phyloP scores from a whole-genome alignment of 1,139 yeast species.

The Arxiozyma telluris region DNA sequence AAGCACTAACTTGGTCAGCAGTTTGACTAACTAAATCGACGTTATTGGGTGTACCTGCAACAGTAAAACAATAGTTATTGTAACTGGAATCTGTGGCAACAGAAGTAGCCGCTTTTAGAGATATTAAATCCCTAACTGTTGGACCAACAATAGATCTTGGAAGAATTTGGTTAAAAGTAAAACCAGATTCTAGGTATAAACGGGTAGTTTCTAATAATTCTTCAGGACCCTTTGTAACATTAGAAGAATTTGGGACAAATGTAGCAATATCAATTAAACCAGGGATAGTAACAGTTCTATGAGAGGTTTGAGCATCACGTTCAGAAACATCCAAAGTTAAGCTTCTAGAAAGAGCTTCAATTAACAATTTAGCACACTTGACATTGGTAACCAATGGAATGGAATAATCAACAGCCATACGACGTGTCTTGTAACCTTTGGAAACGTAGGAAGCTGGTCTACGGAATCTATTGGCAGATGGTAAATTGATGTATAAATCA shows the following conservation, averaged over 20 bases:
- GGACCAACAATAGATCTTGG: conserved; percentile 64
- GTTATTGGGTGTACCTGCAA: conserved; percentile 75
- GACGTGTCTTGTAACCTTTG: conserved; percentile 95
- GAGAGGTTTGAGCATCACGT: conserved; percentile 87
- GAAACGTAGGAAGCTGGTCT: conserved; percentile 98
- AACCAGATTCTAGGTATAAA: conserved; percentile 74
- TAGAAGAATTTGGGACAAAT: conserved; percentile 61
- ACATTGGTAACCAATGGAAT: conserved; percentile 97
- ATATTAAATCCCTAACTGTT: conserved; percentile 52
- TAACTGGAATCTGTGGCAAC: conserved; percentile 51
- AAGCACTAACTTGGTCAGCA: conserved; percentile 61
- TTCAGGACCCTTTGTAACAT: conserved; percentile 36
- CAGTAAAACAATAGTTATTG: conserved; percentile 75
- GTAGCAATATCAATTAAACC: conserved; percentile 80
- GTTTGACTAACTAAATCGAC: conserved; percentile 54
- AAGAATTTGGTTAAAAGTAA: conserved; percentile 74
- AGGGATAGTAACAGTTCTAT: conserved; percentile 71
- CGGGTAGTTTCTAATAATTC: conserved; percentile 61
- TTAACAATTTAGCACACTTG: conserved; percentile 89
- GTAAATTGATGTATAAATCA: conserved; percentile 92
- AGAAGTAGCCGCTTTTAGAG: conserved; percentile 57
- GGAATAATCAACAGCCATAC: conserved; percentile 99
- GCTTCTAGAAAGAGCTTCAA: conserved; percentile 80
- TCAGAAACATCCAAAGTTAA: conserved; percentile 59
- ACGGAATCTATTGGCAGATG: conserved; percentile 93